These are phyloP conservation scores for Agrocybe pediades DNA, from an alignment of 768 basidiomycete species.

Conservation along the genomic window DNA sequence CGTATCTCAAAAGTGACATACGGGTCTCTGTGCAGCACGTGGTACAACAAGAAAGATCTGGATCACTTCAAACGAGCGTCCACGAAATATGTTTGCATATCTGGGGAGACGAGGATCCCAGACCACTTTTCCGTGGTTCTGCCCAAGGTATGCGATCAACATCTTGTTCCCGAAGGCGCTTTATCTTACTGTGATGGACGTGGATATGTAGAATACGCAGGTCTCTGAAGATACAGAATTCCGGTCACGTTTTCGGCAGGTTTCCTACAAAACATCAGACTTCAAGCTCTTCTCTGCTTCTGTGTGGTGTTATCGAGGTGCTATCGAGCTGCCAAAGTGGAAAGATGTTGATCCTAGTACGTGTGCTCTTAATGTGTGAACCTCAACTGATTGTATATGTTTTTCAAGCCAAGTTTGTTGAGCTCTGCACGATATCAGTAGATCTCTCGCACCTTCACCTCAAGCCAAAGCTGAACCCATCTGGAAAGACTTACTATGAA, in stretches of 20 bases:
- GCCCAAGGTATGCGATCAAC: conserved; percentile 27
- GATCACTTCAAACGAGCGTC: conserved; percentile 40
- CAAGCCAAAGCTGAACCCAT: conserved; percentile 9
- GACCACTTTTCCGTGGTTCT: conserved; percentile 39
- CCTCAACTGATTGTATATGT: background rate
- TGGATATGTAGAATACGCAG: conserved; percentile 28
- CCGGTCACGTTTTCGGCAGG: conserved; percentile 27
- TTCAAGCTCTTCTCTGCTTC: conserved; percentile 8
- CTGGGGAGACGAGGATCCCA: conserved; percentile 33
- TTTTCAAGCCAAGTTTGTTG: conserved; percentile 25
- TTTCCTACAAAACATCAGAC: background rate
- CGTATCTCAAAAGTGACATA: conserved; percentile 20
- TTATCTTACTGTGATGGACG: conserved; percentile 21
- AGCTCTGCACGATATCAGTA: conserved; percentile 27
- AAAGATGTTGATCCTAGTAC: conserved; percentile 28
- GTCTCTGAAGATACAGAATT: conserved; percentile 42
- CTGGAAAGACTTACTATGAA: conserved; percentile 23
- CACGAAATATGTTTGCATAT: conserved; percentile 25
- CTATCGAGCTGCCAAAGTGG: conserved; percentile 17
- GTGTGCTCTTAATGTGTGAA: background rate
- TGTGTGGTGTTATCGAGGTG: conserved; percentile 22
- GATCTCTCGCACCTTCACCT: conserved; percentile 22
- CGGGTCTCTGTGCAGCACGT: conserved; percentile 1
- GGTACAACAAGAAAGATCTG: conserved; percentile 23
- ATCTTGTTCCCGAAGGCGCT: conserved; percentile 6